These are phyloP conservation scores for Tulasnella sp. DNA, from an alignment of 768 basidiomycete species.

Conservation along the genomic window DNA sequence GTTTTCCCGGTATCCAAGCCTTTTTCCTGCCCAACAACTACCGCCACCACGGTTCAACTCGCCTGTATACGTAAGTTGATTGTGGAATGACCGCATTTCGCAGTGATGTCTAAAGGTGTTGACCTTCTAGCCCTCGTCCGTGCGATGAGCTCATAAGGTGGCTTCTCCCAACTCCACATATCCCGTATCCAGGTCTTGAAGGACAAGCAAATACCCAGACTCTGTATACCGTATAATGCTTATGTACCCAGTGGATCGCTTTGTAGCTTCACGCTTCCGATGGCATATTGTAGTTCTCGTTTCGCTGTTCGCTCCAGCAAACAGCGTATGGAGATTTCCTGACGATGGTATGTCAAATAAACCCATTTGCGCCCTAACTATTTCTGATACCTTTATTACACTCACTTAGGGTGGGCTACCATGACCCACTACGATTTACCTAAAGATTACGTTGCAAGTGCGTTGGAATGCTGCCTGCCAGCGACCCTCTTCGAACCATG, in stretches of 20 bases:
- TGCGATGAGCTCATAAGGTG: background rate
- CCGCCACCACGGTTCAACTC: background rate
- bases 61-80: background rate
- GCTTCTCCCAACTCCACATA: background rate
- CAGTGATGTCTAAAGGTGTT: background rate
- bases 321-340: constrained; percentile 18
- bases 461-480: background rate
- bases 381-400: background rate
- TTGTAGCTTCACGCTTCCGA: background rate
- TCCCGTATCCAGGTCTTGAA: background rate
- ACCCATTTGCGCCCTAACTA: background rate
- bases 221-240: background rate
- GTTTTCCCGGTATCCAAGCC: background rate
- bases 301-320: background rate
- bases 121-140: background rate
- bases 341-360: constrained; percentile 18
- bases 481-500: background rate
- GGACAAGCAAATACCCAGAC: background rate
- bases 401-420: constrained; percentile 61
- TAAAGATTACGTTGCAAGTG: constrained; percentile 57
- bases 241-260: background rate
- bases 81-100: background rate
- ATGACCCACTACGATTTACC: constrained; percentile 74
- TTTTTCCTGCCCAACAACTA: background rate
- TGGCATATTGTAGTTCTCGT: background rate